phyloP scores from a whole-genome alignment of 1,284 basidiomycete genomes.

The Puccinia polysora region DNA sequence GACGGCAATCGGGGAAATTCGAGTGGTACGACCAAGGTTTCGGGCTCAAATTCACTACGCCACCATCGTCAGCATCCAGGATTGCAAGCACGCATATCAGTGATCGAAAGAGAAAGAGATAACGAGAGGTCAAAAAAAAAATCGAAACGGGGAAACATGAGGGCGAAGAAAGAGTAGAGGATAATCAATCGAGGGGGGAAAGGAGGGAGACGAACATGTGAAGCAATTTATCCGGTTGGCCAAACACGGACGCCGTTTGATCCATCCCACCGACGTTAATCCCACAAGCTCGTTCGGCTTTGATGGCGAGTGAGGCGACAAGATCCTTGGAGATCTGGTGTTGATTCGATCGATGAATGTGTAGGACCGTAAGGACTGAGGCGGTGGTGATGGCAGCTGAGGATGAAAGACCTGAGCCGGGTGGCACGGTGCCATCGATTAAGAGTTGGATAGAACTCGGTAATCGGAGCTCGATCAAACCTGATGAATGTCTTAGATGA shows the following conservation, averaged over 20 bases:
- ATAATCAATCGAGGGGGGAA: not conserved
- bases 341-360: slow-evolving; percentile 15
- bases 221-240: slow-evolving; percentile 20
- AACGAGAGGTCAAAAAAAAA: slow-evolving; percentile 1
- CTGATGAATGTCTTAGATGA: slow-evolving; percentile 2
- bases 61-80: no score
- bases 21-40: slow-evolving; percentile 5
- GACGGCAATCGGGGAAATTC: not conserved
- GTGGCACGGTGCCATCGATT: slow-evolving; percentile 19
- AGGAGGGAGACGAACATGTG: slow-evolving; percentile 17
- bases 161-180: not conserved
- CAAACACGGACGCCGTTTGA: slow-evolving; percentile 36
- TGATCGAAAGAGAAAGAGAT: no score
- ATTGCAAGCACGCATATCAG: no score
- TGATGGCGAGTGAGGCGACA: slow-evolving; percentile 10
- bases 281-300: slow-evolving; percentile 14
- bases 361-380: slow-evolving; percentile 13
- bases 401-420: slow-evolving; percentile 33
- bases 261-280: slow-evolving; percentile 36
- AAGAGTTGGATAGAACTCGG: slow-evolving; percentile 24
- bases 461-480: not conserved
- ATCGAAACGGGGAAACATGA: no score
- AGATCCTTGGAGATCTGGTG: slow-evolving; percentile 6
- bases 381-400: slow-evolving; percentile 32
- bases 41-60: slow-evolving; percentile 30